phyloP scores from a whole-genome alignment of 208 protist species.

The Trypanosoma scelopori region DNA sequence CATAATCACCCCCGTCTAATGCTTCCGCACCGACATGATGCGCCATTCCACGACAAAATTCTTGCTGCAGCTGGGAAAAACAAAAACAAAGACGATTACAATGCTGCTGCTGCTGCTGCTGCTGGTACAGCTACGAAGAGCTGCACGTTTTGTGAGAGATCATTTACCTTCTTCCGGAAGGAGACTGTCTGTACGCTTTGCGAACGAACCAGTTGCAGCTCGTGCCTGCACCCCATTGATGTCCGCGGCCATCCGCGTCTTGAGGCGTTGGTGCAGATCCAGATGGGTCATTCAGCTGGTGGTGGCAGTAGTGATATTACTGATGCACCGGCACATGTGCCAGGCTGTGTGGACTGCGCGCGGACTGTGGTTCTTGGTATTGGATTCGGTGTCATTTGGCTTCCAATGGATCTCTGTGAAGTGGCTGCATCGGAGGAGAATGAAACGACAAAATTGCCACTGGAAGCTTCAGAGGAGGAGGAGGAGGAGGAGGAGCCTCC shows the following conservation, averaged over 20 bases:
- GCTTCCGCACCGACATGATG: conserved; percentile 57
- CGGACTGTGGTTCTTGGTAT: conserved; percentile 48
- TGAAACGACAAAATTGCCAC: not conserved
- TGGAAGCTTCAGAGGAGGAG: not conserved
- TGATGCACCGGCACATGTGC: conserved; percentile 35
- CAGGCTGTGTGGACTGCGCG: conserved; percentile 70
- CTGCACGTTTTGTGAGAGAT: conserved; percentile 65
- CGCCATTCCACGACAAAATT: conserved; percentile 50
- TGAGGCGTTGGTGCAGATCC: conserved; percentile 27
- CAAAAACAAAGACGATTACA: not conserved
- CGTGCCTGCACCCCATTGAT: conserved; percentile 61
- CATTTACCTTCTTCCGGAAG: conserved; percentile 77
- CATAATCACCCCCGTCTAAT: conserved; percentile 59
- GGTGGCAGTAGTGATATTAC: conserved; percentile 19
- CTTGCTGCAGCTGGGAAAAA: conserved; percentile 4
- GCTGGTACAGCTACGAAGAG: conserved; percentile 4
- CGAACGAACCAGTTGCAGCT: conserved; percentile 53
- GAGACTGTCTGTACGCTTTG: conserved; percentile 61
- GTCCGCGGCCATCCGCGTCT: conserved; percentile 31
- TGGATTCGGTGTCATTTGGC: conserved; percentile 56
- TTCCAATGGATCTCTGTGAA: conserved; percentile 56
- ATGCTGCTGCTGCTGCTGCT: not conserved
- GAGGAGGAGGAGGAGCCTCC: not conserved
- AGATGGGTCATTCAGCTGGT: not conserved
- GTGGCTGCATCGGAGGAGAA: not conserved